Conservation (phyloP, 2,329 filamentous ascomycete species). For the Huntiella bhutanensis region DNA sequence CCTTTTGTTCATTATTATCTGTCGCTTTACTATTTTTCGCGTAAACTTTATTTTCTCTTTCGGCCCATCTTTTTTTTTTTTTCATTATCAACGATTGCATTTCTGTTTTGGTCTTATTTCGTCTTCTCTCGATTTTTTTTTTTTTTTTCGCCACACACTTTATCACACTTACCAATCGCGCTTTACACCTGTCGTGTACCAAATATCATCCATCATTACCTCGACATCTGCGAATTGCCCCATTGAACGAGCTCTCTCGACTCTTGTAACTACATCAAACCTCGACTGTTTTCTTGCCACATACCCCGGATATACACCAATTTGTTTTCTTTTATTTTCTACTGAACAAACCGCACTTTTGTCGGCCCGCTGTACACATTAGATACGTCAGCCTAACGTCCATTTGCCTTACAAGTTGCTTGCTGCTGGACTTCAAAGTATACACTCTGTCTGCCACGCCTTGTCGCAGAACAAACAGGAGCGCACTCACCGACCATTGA, state of each 20-base stretch:
- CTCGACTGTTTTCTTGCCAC: no score
- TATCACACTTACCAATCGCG: neutral
- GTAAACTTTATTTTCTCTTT: neutral
- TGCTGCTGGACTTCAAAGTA: neutral
- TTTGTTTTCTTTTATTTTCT: no score
- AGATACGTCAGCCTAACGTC: no score
- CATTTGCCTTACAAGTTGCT: no score
- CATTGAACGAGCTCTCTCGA: neutral
- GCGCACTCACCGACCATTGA: no score
- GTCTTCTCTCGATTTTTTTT: neutral
- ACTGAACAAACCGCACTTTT: no score
- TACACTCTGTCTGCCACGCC: neutral
- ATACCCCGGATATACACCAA: no score
- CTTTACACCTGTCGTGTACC: neutral
- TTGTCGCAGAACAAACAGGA: no score
- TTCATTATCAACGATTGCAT: conserved; percentile 4
- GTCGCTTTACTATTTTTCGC: neutral
- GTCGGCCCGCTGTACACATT: no score
- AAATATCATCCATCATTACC: no score
- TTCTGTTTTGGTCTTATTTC: conserved; percentile 4
- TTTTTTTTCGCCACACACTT: conserved; percentile 1
- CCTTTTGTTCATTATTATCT: neutral
- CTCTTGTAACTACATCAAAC: neutral
- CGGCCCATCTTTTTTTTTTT: conserved; percentile 1
- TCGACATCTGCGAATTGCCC: no score